Evolutionary conservation across 2,329 filamentous ascomycete genomes (phyloP).

Genomic region (Penicillium polonicum): DNA sequence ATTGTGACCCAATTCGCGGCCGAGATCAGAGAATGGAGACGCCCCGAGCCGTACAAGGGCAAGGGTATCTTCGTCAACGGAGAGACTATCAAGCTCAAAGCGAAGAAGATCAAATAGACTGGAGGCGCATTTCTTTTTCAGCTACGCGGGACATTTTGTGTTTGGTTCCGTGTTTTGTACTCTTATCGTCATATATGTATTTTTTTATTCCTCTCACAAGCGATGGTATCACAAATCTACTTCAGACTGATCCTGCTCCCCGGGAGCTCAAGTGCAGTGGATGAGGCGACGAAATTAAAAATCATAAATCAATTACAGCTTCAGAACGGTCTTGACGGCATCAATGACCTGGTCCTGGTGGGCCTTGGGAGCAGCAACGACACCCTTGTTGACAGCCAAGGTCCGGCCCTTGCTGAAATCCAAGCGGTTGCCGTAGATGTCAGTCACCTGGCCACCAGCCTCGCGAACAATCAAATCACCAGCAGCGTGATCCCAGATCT

Average conservation of each 20-base stretch:
- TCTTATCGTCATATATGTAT: constrained; percentile 21
- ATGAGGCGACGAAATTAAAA: constrained; percentile 1
- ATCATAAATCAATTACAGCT: constrained; percentile 37
- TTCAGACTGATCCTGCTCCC: constrained; percentile 22
- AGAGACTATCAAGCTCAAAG: constrained; percentile 96
- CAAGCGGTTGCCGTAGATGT: constrained; percentile 78
- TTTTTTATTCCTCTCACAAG: constrained; percentile 16
- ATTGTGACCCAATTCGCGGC: constrained; percentile 89
- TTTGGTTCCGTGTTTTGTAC: constrained; percentile 27
- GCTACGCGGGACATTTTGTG: constrained; percentile 27
- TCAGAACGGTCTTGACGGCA: constrained; percentile 77
- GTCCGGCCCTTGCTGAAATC: constrained; percentile 87
- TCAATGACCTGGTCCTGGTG: constrained; percentile 75
- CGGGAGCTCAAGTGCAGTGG: constrained; percentile 1
- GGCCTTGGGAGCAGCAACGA: constrained; percentile 78
- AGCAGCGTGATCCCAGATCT: constrained; percentile 99
- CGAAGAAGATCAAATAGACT: constrained; percentile 88
- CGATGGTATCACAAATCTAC: constrained; percentile 38
- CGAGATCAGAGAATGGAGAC: constrained; percentile 80
- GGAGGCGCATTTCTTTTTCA: constrained; percentile 19
- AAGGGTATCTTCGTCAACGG: constrained; percentile 99
- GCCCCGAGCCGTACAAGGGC: constrained; percentile 96
- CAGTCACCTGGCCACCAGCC: constrained; percentile 87
- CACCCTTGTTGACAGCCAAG: constrained; percentile 85
- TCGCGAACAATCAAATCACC: constrained; percentile 93